phyloP scores from a whole-genome alignment of 176 grass and related monocot genomes.

The Echinochloa phyllopogon region DNA sequence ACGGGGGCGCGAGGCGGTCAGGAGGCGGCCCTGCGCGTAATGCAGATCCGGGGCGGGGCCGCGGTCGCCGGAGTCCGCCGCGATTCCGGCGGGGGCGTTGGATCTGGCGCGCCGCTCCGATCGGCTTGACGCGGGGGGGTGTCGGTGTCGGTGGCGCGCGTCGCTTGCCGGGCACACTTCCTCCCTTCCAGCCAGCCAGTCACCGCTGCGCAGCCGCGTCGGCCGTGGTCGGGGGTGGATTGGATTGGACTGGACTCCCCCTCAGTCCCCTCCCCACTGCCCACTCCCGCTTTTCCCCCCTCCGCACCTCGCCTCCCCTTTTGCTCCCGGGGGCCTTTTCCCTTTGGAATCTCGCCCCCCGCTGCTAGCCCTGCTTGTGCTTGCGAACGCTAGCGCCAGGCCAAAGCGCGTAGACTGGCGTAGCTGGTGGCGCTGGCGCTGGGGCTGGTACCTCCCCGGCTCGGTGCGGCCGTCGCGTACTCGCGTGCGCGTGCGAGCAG shows the following conservation, averaged over 20 bases:
- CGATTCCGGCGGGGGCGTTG: constrained; percentile 30
- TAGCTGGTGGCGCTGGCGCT: constrained; percentile 23
- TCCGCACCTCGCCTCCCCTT: constrained; percentile 30
- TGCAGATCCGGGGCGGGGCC: constrained; percentile 50
- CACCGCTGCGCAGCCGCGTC: constrained; percentile 4
- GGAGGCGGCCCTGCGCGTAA: constrained; percentile 32
- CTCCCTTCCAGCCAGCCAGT: constrained; percentile 15
- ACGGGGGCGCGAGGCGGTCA: constrained; percentile 19
- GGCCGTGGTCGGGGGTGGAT: constrained; percentile 15
- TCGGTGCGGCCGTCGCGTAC: constrained; percentile 5
- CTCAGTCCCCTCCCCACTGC: background rate
- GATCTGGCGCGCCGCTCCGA: constrained; percentile 56
- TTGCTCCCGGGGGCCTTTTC: constrained; percentile 23
- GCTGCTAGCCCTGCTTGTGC: background rate
- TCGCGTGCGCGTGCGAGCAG: background rate
- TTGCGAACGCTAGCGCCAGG: constrained; percentile 19
- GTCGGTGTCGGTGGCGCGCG: constrained; percentile 32
- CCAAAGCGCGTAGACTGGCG: background rate
- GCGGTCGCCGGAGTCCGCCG: constrained; percentile 24
- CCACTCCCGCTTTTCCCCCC: background rate
- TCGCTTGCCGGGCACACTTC: constrained; percentile 49
- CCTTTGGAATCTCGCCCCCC: constrained; percentile 43
- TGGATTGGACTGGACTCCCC: constrained; percentile 26
- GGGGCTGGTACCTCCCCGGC: background rate
- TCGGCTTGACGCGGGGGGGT: constrained; percentile 8